phyloP scores from a whole-genome alignment of 129 eudicot genomes.

The Chrysanthemum lavandulifolium region DNA sequence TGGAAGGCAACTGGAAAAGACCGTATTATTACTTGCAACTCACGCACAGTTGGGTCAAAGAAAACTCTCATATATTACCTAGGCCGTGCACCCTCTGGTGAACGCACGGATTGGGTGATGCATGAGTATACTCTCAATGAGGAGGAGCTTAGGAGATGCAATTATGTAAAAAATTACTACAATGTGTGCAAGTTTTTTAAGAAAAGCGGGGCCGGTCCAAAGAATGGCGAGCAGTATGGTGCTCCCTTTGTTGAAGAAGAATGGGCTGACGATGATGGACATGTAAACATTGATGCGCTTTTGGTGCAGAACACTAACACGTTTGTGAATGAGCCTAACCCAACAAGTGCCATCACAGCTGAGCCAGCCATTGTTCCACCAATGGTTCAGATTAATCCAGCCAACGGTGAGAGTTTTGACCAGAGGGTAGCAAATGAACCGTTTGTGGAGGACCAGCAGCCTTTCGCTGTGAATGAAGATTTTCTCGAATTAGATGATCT shows the following conservation, averaged over 20 bases:
- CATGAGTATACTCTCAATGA: constrained; percentile 76
- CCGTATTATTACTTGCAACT: constrained; percentile 50
- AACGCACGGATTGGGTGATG: constrained; percentile 95
- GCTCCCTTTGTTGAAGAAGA: constrained; percentile 88
- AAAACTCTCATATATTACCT: constrained; percentile 68
- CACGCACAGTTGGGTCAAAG: constrained; percentile 70
- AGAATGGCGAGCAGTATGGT: constrained; percentile 89
- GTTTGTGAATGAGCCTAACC: constrained; percentile 38
- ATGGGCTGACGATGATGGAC: constrained; percentile 55
- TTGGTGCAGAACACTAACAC: constrained; percentile 21
- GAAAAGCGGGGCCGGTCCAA: constrained; percentile 91
- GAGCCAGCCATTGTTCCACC: constrained; percentile 22
- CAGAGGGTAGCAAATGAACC: constrained; percentile 22
- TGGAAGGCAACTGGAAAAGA: constrained; percentile 96
- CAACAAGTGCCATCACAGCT: constrained; percentile 26
- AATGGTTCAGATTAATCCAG: constrained; percentile 27
- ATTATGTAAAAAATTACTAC: constrained; percentile 43
- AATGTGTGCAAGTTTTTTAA: constrained; percentile 60
- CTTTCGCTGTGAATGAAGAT: constrained; percentile 45
- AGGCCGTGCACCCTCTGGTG: constrained; percentile 83
- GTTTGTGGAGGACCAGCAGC: constrained; percentile 22
- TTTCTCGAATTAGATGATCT: constrained; percentile 80
- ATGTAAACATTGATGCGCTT: constrained; percentile 13
- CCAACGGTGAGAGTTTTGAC: constrained; percentile 28
- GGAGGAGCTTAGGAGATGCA: constrained; percentile 79